Evolutionary conservation across 2,329 filamentous ascomycete species (phyloP).

Genomic region (Myriosclerotinia duriaeana): DNA sequence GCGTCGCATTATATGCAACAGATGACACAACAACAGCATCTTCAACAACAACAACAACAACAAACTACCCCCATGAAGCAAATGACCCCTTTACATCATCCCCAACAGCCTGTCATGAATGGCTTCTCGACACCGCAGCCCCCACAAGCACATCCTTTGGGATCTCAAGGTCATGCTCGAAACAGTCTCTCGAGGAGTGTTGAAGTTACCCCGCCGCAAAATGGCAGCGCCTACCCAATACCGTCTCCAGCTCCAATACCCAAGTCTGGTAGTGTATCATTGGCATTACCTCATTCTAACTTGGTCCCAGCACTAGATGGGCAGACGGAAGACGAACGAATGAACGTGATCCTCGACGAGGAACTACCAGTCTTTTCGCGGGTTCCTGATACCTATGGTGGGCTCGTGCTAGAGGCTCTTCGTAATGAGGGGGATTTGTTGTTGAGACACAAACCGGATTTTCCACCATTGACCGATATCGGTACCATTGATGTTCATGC

Average conservation of each 20-base stretch:
- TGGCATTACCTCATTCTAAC: slow-evolving; percentile 35
- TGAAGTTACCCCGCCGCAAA: slow-evolving; percentile 44
- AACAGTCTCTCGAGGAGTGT: slow-evolving; percentile 54
- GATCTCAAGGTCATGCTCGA: slow-evolving; percentile 47
- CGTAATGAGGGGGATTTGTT: slow-evolving; percentile 50
- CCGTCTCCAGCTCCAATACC: slow-evolving; percentile 47
- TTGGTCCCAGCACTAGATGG: slow-evolving; percentile 28
- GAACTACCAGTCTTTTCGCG: slow-evolving; percentile 47
- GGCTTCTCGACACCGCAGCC: slow-evolving; percentile 50
- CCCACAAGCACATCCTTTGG: slow-evolving; percentile 46
- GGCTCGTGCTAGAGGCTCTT: slow-evolving; percentile 49
- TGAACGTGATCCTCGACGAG: slow-evolving; percentile 27
- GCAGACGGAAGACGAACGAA: background rate
- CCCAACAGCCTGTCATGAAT: slow-evolving; percentile 50
- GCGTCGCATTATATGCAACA: slow-evolving; percentile 53
- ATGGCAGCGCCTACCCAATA: slow-evolving; percentile 46
- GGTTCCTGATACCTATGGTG: slow-evolving; percentile 63
- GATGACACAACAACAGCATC: slow-evolving; percentile 51
- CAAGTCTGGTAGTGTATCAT: slow-evolving; percentile 33
- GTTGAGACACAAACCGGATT: slow-evolving; percentile 66
- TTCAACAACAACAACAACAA: slow-evolving; percentile 46
- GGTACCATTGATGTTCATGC: slow-evolving; percentile 89
- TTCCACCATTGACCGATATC: slow-evolving; percentile 73
- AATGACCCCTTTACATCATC: slow-evolving; percentile 45
- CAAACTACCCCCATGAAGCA: slow-evolving; percentile 51